Percentiles rank a stretch among this genome's conserved stretches.
Conservation (phyloP, 2,329 filamentous ascomycete genomes). For the Rhynchosporium secalis region DNA sequence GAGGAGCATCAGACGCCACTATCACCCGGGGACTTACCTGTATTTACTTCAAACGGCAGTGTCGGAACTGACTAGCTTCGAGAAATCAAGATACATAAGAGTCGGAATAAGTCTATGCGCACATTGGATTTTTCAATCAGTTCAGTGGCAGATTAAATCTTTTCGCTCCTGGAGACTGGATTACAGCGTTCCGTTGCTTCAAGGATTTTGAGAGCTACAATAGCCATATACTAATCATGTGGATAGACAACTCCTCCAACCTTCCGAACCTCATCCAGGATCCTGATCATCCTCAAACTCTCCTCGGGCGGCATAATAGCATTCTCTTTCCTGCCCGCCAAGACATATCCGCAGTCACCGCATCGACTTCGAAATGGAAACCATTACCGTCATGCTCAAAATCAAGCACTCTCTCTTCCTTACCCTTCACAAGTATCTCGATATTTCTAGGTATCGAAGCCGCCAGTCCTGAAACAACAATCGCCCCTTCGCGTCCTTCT, state of each 20-base stretch:
- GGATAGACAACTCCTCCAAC: constrained; percentile 10
- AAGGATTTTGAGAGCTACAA: too few species aligned
- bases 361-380: constrained; percentile 30
- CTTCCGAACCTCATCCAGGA: constrained; percentile 29
- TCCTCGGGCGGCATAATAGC: constrained; percentile 27
- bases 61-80: too few species aligned
- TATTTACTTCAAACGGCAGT: too few species aligned
- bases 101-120: too few species aligned
- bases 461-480: constrained; percentile 57
- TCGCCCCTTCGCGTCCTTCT: constrained; percentile 51
- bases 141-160: too few species aligned
- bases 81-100: too few species aligned
- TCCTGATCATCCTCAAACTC: constrained; percentile 26
- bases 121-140: too few species aligned
- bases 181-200: too few species aligned
- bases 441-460: constrained; percentile 36
- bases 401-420: background rate
- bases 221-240: constrained; percentile 5
- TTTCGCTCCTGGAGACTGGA: too few species aligned
- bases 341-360: constrained; percentile 25
- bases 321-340: constrained; percentile 25
- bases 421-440: background rate
- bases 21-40: too few species aligned
- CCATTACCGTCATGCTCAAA: constrained; percentile 49
- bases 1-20: too few species aligned